phyloP scores from a whole-genome alignment of 768 basidiomycete genomes.

The Piloderma croceum region DNA sequence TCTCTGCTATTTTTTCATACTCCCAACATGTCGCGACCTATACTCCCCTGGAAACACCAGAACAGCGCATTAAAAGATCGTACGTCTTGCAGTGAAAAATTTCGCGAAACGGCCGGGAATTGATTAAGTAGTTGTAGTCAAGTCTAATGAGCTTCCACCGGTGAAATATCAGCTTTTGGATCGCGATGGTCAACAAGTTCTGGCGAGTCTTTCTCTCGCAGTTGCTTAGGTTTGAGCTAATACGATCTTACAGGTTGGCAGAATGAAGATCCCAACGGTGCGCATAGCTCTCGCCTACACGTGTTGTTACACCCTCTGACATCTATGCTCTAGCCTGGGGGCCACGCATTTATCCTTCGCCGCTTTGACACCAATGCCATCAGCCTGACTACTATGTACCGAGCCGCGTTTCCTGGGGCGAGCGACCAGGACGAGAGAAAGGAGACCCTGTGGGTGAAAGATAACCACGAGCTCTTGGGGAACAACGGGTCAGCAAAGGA shows the following conservation, averaged over 20 bases:
- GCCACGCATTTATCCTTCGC: conserved; percentile 91
- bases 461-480: conserved; percentile 65
- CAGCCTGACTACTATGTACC: conserved; percentile 93
- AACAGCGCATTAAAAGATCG: too few relatives aligned
- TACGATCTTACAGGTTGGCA: conserved; percentile 60
- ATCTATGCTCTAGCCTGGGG: conserved; percentile 45
- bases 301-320: conserved; percentile 14
- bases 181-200: conserved; percentile 81
- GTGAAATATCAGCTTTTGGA: conserved; percentile 92
- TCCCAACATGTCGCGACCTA: too few relatives aligned
- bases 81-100: too few relatives aligned
- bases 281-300: conserved; percentile 21
- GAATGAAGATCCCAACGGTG: conserved; percentile 88
- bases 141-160: conserved; percentile 46
- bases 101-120: too few relatives aligned
- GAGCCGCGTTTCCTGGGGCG: conserved; percentile 85
- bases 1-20: too few relatives aligned
- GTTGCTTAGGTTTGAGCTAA: conserved; percentile 4
- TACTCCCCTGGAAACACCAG: too few relatives aligned
- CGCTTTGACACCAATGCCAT: conserved; percentile 91
- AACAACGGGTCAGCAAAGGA: conserved; percentile 72
- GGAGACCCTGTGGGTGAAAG: conserved; percentile 82
- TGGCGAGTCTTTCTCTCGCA: conserved; percentile 42
- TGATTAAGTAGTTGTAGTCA: conserved; percentile 34
- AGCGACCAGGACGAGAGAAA: conserved; percentile 68